Conservation (phyloP, 1,284 basidiomycete genomes). For the Naganishia albida region DNA sequence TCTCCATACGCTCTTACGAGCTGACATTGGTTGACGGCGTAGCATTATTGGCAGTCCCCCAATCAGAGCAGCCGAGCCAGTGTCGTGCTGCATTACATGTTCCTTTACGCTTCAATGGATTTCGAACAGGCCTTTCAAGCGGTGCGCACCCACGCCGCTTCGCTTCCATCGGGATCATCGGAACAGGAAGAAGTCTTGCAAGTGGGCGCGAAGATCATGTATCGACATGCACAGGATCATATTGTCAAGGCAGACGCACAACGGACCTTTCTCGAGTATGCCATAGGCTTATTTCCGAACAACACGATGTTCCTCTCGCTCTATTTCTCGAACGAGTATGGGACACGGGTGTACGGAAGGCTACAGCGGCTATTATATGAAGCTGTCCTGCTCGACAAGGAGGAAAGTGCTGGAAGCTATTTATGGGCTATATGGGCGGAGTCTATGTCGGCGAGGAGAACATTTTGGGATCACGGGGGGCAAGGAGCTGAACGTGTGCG, state of each 20-base stretch:
- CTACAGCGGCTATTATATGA: conserved; percentile 48
- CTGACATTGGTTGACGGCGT: neutral
- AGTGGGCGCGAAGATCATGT: conserved; percentile 49
- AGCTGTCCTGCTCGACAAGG: conserved; percentile 35
- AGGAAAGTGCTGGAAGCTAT: conserved; percentile 39
- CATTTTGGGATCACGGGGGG: conserved; percentile 48
- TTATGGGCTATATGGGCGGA: conserved; percentile 54
- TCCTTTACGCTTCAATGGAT: conserved; percentile 37
- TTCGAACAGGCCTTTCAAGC: conserved; percentile 22
- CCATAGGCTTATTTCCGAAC: conserved; percentile 52
- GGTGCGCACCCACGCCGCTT: conserved; percentile 22
- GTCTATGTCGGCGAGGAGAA: conserved; percentile 37
- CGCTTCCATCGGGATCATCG: conserved; percentile 34
- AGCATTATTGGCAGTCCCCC: conserved; percentile 22
- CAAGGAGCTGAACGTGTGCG: conserved; percentile 49
- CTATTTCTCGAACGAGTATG: conserved; percentile 53
- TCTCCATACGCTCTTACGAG: neutral
- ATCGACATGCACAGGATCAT: conserved; percentile 43
- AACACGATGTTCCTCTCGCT: conserved; percentile 55
- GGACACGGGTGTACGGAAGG: conserved; percentile 53
- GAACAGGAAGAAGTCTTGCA: conserved; percentile 52
- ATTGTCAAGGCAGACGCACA: conserved; percentile 45
- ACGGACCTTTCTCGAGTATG: conserved; percentile 50
- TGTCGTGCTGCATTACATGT: conserved; percentile 42
- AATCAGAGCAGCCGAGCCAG: conserved; percentile 31